Evolutionary conservation across 2,329 filamentous ascomycete genomes (phyloP), one percentile per base, ranked within the genome.

Genomic region (Pezicula radicicola): DNA sequence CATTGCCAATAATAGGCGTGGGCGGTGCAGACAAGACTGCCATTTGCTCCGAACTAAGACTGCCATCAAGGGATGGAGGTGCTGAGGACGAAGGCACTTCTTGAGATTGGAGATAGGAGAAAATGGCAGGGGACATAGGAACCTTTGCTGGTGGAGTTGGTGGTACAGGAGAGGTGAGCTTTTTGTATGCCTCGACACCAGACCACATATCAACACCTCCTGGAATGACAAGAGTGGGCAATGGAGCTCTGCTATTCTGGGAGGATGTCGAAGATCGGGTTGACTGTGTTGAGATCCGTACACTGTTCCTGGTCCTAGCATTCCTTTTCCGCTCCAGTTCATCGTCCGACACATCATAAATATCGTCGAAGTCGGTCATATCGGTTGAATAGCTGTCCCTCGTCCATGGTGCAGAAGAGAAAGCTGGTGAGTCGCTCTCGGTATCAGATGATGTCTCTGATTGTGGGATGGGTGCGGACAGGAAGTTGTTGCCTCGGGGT

Each of bases 321-420:
- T 64, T 77, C 74, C 43, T 61, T 75, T 73, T 64, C 71, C 77
- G 64, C 68, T 68, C 61, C 60, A 63, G 78, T 61, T 96, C 91
- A 50, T 91, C 84, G 59, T 95, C 91, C 15, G 89, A 91, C 40
- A 90, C 80, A 69, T 94, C 89, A 69, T 96, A 96, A 46, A 96
- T 74, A 62, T 95, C 90, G 69, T 96, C 89, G 62, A 93, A 93
- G 58, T 90, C 86, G 60, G 82, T 89, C 56, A 79, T 78, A 61
- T 83, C 81, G 59, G 86, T 86, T 67, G 79, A 74, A 61, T 77
- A 71, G 73, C 80, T 87, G 62, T 76, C 75, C 61, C 83, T 76
- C 55, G 70, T 85, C 88, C 87, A 85, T 25, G 76, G 76, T 56
- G 80, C 77, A 19, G 80, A 82, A 39, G 76, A 79, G 9, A 73